Evolutionary conservation across 2,329 filamentous ascomycete species (phyloP), one percentile per base, ranked within the genome.

Genomic region (Neofusicoccum umdonicola): DNA sequence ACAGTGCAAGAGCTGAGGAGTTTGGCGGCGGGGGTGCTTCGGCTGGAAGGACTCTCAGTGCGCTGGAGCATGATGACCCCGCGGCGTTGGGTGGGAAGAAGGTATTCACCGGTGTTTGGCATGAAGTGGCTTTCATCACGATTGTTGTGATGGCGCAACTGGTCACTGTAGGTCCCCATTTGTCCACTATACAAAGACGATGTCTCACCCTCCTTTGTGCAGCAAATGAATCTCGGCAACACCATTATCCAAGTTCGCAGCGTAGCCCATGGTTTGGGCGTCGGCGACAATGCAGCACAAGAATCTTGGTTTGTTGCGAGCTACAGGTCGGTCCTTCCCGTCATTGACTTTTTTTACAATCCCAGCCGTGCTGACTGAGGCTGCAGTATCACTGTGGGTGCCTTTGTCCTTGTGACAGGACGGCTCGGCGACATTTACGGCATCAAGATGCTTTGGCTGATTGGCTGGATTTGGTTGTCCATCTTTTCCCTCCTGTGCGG

Each of bases 171-270:
- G 41, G 47, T 22, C 17, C 13, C 19, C 31, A 31, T 15, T 44
- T 22, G 35, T 58, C 9, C 17, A 44, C 35, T 45, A 7, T 9
- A 44, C 11, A 6, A 34, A 27, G 27, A 35, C 35, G 15, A 17
- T 51, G 22, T 51, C 19, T 17, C 31, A 44, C 27, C 17, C 19
- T 34, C 17, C 34, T 27, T 19, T 19, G 41, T 45, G 35, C 39
- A 63, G 60, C 60, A 54, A 54, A 63, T 63, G 34, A 63, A 52
- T 39, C 35, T 63, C 9, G 60, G 35, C 31, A 63, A 63, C 45
- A 63, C 45, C 44, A 42, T 44, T 4, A 52, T 51, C 34, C 58
- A 62, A 39, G 58, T 48, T 31, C 42, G 27, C 37, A 62, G 42
- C 31, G 39, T 52, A 13, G 58, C 58, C 22, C 44, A 39, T 13